Percentiles rank a stretch among this genome's conserved stretches.
Conservation (phyloP, 2,329 filamentous ascomycete genomes). For the Fusarium bactridioides region DNA sequence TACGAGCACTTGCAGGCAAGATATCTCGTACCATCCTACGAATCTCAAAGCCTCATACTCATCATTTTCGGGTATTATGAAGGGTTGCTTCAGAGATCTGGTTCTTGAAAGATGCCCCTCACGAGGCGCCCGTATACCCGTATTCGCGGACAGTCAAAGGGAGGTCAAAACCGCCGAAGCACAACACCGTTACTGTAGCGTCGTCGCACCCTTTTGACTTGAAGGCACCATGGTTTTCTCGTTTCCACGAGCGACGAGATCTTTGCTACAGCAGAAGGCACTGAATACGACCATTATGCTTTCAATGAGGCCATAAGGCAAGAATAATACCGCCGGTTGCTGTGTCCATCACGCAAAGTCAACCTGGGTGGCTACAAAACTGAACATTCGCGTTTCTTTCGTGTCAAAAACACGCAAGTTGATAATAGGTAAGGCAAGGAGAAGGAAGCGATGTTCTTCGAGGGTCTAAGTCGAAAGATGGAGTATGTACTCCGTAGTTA, state of each 20-base stretch:
- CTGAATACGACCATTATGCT: not conserved
- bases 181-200: not conserved
- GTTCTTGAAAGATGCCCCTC: slow-evolving; percentile 3
- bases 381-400: too few relatives aligned
- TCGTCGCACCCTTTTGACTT: not conserved
- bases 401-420: not conserved
- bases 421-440: not conserved
- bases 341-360: not conserved
- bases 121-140: not conserved
- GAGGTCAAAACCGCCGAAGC: not conserved
- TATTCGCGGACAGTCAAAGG: not conserved
- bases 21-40: not conserved
- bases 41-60: not conserved
- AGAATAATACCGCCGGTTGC: not conserved
- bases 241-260: not conserved
- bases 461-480: not conserved
- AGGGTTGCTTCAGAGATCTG: not conserved
- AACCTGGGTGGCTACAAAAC: too few relatives aligned
- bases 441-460: not conserved
- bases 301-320: not conserved
- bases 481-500: not conserved
- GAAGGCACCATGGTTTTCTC: not conserved
- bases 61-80: not conserved
- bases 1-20: not conserved
- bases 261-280: not conserved